Conservation (phyloP, 2,329 filamentous ascomycete species). For the Colletotrichum tropicicola region DNA sequence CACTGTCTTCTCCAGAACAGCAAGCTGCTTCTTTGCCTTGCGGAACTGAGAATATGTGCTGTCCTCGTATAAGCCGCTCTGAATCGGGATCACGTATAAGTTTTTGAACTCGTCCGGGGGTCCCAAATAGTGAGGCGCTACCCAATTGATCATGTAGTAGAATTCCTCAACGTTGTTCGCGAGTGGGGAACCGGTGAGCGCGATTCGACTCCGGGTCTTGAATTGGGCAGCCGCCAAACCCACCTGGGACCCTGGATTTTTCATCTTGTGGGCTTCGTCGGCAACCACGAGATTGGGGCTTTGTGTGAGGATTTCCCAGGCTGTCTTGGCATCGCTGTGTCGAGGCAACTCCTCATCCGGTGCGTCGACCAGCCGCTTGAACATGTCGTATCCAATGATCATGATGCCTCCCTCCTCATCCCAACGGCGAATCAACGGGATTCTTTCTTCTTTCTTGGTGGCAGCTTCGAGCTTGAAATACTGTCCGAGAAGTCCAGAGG, state of each 20-base stretch:
- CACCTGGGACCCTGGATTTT: slow-evolving; percentile 67
- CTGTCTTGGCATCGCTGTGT: slow-evolving; percentile 1
- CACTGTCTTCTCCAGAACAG: slow-evolving; percentile 76
- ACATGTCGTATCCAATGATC: slow-evolving; percentile 79
- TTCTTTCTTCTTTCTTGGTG: slow-evolving; percentile 46
- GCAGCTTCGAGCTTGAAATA: slow-evolving; percentile 64
- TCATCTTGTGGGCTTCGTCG: slow-evolving; percentile 86
- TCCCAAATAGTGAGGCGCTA: slow-evolving; percentile 82
- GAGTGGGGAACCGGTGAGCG: slow-evolving; percentile 86
- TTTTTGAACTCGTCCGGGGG: slow-evolving; percentile 71
- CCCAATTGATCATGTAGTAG: slow-evolving; percentile 88
- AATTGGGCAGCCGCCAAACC: slow-evolving; percentile 66
- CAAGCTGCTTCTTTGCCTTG: slow-evolving; percentile 71
- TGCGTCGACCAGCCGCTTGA: slow-evolving; percentile 52
- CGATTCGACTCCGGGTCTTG: slow-evolving; percentile 76
- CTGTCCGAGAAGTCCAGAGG: slow-evolving; percentile 61
- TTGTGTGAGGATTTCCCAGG: slow-evolving; percentile 59
- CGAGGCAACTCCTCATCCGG: slow-evolving; percentile 39
- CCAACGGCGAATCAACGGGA: slow-evolving; percentile 66
- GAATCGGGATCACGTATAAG: slow-evolving; percentile 79
- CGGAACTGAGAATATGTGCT: slow-evolving; percentile 65
- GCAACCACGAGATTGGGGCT: slow-evolving; percentile 79
- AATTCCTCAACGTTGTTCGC: slow-evolving; percentile 88
- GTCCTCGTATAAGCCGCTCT: slow-evolving; percentile 74
- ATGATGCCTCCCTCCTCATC: slow-evolving; percentile 73